Evolutionary conservation across 2,329 filamentous ascomycete genomes (phyloP), one percentile per base, ranked within the genome.

Genomic region (Claviceps arundinis): DNA sequence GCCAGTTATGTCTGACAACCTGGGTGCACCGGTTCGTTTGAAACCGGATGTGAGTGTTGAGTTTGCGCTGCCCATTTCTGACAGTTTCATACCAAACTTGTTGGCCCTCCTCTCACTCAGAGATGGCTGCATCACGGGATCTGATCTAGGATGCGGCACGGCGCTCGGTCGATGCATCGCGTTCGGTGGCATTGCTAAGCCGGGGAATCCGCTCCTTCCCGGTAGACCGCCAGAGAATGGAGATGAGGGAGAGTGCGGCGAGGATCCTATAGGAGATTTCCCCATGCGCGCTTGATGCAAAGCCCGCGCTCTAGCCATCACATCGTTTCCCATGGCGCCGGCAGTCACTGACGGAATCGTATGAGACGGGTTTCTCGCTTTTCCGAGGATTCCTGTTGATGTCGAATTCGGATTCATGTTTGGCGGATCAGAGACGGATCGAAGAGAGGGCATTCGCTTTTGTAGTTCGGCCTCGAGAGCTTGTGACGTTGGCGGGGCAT

Each of bases 371-470:
- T 77, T 73, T 54, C 81, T 72, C 4, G 78, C 80, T 57, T 70
- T 79, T 66, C 84, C 89, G 61, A 95, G 72, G 53, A 87, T 78
- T 42, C 89, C 89, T 4, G 90, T 73, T 42, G 87, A 83, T 30
- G 85, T 93, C n/a, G 89, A 95, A n/a, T 82, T 89, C 6, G 85
- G 71, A 52, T 80, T 87, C 81, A 95, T 89, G 51, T 70, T 72
- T 57, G 73, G 70, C 19, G 81, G 70, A 48, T 83, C 78, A 51
- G 82, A 81, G 19, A 78, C 67, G 47, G 80, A 78, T 59, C 81
- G 78, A 43, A 82, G 65, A 5, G 80, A 79, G 19, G 80, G 75
- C 53, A 82, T 62, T 65, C 81, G 68, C 64, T 77, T 71, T 52
- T 73, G 71, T 40, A 59, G 55, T 52, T 67, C 64, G 41, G 58